Conservation (phyloP, 192 early-diverging fungal genomes). For the Phycomyces nitens region DNA sequence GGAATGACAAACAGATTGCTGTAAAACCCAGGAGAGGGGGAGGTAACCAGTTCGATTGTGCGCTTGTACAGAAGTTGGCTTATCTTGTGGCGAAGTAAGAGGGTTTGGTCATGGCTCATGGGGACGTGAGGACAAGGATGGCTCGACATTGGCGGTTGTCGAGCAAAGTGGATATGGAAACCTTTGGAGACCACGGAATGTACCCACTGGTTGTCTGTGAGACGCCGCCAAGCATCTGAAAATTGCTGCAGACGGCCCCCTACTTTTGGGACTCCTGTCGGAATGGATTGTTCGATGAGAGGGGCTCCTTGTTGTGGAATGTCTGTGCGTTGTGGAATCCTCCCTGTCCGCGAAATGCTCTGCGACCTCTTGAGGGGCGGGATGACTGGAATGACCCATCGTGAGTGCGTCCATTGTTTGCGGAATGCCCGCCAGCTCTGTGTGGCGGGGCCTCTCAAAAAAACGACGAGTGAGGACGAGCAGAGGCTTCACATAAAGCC, state of each 20-base stretch:
- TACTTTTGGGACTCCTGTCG: constrained; percentile 7
- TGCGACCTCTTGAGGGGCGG: no score
- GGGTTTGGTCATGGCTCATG: constrained; percentile 11
- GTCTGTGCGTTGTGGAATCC: not conserved
- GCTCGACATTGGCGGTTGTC: constrained; percentile 11
- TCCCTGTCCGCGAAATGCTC: not conserved
- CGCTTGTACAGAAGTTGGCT: constrained; percentile 19
- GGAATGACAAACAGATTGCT: constrained; percentile 28
- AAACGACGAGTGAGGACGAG: no score
- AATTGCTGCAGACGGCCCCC: constrained; percentile 22
- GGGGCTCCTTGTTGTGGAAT: constrained; percentile 3
- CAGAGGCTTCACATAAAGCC: no score
- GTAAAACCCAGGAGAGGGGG: constrained; percentile 19
- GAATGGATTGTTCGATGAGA: not conserved
- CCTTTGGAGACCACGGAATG: constrained; percentile 16
- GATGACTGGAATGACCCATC: no score
- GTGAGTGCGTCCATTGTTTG: no score
- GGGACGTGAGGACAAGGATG: constrained; percentile 10
- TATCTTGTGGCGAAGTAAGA: constrained; percentile 19
- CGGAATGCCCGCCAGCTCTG: no score
- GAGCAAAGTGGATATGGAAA: constrained; percentile 20
- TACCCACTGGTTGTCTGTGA: constrained; percentile 14
- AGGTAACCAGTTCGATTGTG: constrained; percentile 24
- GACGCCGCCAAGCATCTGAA: constrained; percentile 10
- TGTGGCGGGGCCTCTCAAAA: no score